Base-by-base conservation (phyloP, 768 basidiomycete species). In the Cyathus striatus region DNA sequence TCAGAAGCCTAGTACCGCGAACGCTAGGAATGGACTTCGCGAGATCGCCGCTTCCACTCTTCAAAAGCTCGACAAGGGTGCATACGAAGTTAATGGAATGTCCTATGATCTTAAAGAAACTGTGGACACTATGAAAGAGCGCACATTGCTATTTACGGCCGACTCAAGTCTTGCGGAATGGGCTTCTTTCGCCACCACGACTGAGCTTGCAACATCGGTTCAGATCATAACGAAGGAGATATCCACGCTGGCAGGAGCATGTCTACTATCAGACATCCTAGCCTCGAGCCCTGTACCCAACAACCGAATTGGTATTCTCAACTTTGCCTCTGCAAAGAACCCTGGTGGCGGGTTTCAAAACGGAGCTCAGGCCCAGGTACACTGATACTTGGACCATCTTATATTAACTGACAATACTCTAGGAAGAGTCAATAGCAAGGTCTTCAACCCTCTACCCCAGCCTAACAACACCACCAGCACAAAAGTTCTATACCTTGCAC, bases 381-480 rank as follows among this genome's bases (percentile, higher is more conserved):
- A n/a, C n/a, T n/a, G n/a, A n/a, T n/a, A n/a, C n/a, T n/a, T n/a
- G n/a, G n/a, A n/a, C 12, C 18, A 14, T 21, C 18, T 14, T 24
- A 18, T 13, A 12, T 21, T 24, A 14, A 40, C 18, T 14, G 23
- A 7, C 13, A 24, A 10, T n/a, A 7, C 14, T 32, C 14, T 77
- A 88, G 58, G 86, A 88, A 59, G 86, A 88, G 58, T 78, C 79
- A 26, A 71, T 88, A 50, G 83, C 86, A 3, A 78, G 86, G 33
- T 79, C 83, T 6, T 86, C 84, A 14, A 81, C 80, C 1, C 62
- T 88, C 5, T 84, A 81, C 49, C 64, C 72, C 1, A 73, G 78
- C 21, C 76, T 87, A 43, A 73, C 73, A 56, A 75, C 77, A 13
- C 55, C 62, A 22, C 61, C 59, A 0, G 78, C 72, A 0, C 69